phyloP scores from a whole-genome alignment of 2,329 filamentous ascomycete species.

The Septoria linicola region DNA sequence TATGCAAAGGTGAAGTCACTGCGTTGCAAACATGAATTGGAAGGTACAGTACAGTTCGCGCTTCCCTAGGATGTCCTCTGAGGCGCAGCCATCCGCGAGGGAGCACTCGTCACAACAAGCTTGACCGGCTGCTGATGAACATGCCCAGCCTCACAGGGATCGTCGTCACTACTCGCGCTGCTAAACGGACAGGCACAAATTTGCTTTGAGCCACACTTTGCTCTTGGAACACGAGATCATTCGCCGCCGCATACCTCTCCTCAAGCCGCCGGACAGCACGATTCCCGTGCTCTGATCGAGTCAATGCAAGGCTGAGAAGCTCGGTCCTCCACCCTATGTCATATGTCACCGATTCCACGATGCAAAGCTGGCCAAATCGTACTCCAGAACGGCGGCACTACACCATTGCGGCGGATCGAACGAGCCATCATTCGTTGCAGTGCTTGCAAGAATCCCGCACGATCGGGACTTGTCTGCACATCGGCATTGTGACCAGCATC shows the following conservation, averaged over 20 bases:
- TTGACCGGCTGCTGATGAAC: background rate
- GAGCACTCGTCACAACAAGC: slow-evolving; percentile 1
- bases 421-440: slow-evolving; percentile 2
- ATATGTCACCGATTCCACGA: too few species aligned
- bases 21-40: slow-evolving; percentile 4
- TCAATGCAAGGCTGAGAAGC: too few species aligned
- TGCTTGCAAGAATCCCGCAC: background rate
- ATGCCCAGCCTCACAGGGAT: too few species aligned
- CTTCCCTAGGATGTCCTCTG: background rate
- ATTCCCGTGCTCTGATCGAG: too few species aligned
- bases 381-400: background rate
- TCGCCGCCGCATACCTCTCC: too few species aligned
- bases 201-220: too few species aligned
- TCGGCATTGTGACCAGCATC: slow-evolving; percentile 10
- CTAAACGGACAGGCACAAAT: too few species aligned
- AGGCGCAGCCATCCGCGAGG: background rate
- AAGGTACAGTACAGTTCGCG: slow-evolving; percentile 11
- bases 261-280: too few species aligned
- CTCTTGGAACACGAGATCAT: too few species aligned
- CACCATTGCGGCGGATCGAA: background rate
- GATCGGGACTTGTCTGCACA: slow-evolving; percentile 15
- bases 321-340: too few species aligned
- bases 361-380: too few species aligned
- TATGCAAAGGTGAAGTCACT: background rate
- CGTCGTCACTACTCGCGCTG: too few species aligned